Evolutionary conservation across 108 stramenopile species (phyloP).

Genomic region (Fistulifera pelliculosa): DNA sequence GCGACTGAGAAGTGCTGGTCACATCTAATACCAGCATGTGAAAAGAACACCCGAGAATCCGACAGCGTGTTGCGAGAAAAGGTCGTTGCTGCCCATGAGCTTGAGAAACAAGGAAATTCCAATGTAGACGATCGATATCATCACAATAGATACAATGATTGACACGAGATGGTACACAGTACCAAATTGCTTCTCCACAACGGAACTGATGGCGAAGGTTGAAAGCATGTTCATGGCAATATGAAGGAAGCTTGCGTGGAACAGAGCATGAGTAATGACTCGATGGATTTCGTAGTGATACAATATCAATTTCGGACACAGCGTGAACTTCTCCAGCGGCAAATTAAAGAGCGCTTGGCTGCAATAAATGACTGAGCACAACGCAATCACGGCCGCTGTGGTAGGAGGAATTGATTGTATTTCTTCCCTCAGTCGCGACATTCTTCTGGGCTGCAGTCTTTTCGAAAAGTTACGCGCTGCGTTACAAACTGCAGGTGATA

Average conservation of each 20-base stretch:
- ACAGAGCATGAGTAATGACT: slow-evolving; percentile 56
- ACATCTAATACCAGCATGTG: slow-evolving; percentile 72
- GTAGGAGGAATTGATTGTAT: background rate
- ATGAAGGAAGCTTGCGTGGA: slow-evolving; percentile 84
- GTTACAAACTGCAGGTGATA: no score
- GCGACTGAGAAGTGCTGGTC: slow-evolving; percentile 25
- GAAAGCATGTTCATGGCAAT: slow-evolving; percentile 89
- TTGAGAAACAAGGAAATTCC: slow-evolving; percentile 33
- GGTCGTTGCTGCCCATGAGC: slow-evolving; percentile 31
- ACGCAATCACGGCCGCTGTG: slow-evolving; percentile 3
- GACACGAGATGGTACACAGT: slow-evolving; percentile 39
- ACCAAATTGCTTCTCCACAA: slow-evolving; percentile 65
- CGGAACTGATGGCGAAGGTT: slow-evolving; percentile 41
- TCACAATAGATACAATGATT: slow-evolving; percentile 48
- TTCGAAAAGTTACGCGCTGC: no score
- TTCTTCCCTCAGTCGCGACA: slow-evolving; percentile 6
- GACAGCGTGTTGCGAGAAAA: slow-evolving; percentile 57
- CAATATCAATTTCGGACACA: slow-evolving; percentile 56
- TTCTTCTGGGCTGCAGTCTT: no score
- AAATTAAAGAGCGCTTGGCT: slow-evolving; percentile 36
- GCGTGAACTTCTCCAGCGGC: slow-evolving; percentile 38
- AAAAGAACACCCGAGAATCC: slow-evolving; percentile 80
- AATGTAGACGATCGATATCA: slow-evolving; percentile 47
- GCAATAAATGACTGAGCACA: slow-evolving; percentile 5
- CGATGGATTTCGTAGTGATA: slow-evolving; percentile 61